phyloP scores from a whole-genome alignment of 2,329 filamentous ascomycete species.

The Aspergillus novofumigatus region DNA sequence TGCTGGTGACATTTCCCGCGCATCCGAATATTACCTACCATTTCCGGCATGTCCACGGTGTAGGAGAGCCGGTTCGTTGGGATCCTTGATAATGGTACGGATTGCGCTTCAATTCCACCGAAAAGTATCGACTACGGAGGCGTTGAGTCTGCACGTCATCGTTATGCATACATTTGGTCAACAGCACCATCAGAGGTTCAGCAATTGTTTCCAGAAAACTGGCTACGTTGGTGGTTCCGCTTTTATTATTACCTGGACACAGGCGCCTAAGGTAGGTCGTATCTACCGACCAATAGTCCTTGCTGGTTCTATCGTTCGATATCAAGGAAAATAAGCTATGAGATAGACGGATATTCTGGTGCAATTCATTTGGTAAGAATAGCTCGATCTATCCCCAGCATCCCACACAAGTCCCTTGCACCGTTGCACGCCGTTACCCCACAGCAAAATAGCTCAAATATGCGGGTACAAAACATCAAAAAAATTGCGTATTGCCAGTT shows the following conservation, averaged over 20 bases:
- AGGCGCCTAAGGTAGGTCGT: no score
- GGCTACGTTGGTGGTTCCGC: no score
- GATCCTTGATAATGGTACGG: neutral
- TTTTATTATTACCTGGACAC: no score
- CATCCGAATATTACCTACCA: neutral
- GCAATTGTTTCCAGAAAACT: neutral
- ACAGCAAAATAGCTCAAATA: neutral
- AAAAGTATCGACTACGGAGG: neutral
- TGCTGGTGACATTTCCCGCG: neutral
- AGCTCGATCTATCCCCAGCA: neutral
- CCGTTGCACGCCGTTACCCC: neutral
- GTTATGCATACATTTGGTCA: neutral
- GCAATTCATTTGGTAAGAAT: neutral
- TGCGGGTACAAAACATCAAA: no score
- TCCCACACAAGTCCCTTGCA: neutral
- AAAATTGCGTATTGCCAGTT: neutral
- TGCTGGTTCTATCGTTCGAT: no score
- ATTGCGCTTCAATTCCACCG: neutral
- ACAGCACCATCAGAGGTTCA: neutral
- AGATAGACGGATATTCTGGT: no score
- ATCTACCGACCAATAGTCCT: no score
- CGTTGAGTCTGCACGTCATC: conserved; percentile 5
- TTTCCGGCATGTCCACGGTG: neutral
- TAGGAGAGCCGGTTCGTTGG: neutral
- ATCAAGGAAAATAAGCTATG: no score